Conservation (phyloP, 78 protist species). For the Cavenderia fasciculata region DNA sequence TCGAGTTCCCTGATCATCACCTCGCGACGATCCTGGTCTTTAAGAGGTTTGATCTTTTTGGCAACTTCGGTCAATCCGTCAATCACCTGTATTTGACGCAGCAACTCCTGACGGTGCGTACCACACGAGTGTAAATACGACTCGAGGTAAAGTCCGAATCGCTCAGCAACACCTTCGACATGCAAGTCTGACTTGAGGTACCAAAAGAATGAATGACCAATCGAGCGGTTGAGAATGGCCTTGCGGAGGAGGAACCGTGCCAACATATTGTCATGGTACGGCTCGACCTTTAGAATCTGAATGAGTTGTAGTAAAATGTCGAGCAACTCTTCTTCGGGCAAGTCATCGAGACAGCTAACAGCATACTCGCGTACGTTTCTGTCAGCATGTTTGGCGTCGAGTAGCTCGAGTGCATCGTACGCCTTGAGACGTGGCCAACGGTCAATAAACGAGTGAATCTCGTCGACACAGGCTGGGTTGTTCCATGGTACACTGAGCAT, state of each 20-base stretch:
- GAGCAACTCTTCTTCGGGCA: conserved; percentile 84
- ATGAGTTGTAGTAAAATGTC: conserved; percentile 90
- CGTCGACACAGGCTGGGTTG: conserved; percentile 79
- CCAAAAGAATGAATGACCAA: conserved; percentile 89
- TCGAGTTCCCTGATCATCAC: conserved; percentile 51
- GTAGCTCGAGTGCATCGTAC: conserved; percentile 83
- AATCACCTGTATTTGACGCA: conserved; percentile 30
- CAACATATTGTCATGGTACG: conserved; percentile 82
- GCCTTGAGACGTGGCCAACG: conserved; percentile 78
- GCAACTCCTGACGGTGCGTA: conserved; percentile 46
- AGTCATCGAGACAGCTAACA: conserved; percentile 77
- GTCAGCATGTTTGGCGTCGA: conserved; percentile 89
- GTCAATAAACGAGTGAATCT: conserved; percentile 37
- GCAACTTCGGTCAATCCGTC: conserved; percentile 47
- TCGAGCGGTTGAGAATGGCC: conserved; percentile 67
- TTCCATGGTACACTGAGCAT: conserved; percentile 90
- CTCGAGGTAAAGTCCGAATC: conserved; percentile 92
- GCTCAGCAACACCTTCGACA: conserved; percentile 61
- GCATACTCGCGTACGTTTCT: conserved; percentile 86
- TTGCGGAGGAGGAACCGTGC: conserved; percentile 79
- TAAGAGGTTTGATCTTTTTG: conserved; percentile 44
- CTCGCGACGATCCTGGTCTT: conserved; percentile 48
- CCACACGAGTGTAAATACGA: conserved; percentile 90
- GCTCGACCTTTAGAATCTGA: conserved; percentile 90
- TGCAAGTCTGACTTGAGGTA: conserved; percentile 92